Percentiles rank a stretch among this genome's conserved stretches.
These are phyloP conservation scores for Paramyrothecium roridum DNA, from an alignment of 2,329 filamentous ascomycete genomes.

Conservation along the genomic window DNA sequence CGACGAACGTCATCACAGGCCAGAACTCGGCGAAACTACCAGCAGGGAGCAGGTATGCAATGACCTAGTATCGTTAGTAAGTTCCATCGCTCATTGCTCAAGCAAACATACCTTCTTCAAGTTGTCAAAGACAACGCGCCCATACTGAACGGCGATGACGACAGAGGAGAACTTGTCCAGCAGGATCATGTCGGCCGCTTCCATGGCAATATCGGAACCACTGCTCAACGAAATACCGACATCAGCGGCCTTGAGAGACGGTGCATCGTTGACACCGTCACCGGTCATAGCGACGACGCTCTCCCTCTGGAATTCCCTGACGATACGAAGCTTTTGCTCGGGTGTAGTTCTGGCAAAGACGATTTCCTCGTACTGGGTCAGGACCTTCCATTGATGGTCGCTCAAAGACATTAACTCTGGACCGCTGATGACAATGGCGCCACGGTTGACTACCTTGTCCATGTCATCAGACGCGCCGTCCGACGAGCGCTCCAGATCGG, in stretches of 20 bases:
- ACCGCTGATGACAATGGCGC: constrained; percentile 62
- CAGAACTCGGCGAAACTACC: constrained; percentile 74
- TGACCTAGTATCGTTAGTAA: constrained; percentile 12
- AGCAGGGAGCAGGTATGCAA: constrained; percentile 71
- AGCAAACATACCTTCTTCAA: constrained; percentile 60
- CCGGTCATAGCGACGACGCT: constrained; percentile 80
- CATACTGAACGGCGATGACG: constrained; percentile 69
- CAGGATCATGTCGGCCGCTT: constrained; percentile 77
- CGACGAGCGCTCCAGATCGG: constrained; percentile 40
- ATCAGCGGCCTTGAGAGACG: constrained; percentile 75
- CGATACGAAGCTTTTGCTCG: constrained; percentile 76
- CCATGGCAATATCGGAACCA: constrained; percentile 79
- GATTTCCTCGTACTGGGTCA: constrained; percentile 66
- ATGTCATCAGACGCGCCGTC: neutral
- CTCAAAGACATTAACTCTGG: constrained; percentile 64
- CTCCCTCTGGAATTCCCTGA: constrained; percentile 67
- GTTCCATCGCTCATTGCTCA: constrained; percentile 14
- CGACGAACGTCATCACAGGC: constrained; percentile 71
- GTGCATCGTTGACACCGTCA: constrained; percentile 84
- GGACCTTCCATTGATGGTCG: constrained; percentile 64
- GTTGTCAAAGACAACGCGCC: constrained; percentile 76
- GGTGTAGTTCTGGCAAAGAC: constrained; percentile 74
- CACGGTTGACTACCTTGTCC: constrained; percentile 12
- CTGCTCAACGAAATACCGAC: constrained; percentile 80
- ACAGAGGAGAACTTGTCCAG: constrained; percentile 72